A percentile compares a stretch with the other conserved stretches of the same genome.
Evolutionary conservation across 768 basidiomycete genomes (phyloP).

Genomic region (Suillus lakei): DNA sequence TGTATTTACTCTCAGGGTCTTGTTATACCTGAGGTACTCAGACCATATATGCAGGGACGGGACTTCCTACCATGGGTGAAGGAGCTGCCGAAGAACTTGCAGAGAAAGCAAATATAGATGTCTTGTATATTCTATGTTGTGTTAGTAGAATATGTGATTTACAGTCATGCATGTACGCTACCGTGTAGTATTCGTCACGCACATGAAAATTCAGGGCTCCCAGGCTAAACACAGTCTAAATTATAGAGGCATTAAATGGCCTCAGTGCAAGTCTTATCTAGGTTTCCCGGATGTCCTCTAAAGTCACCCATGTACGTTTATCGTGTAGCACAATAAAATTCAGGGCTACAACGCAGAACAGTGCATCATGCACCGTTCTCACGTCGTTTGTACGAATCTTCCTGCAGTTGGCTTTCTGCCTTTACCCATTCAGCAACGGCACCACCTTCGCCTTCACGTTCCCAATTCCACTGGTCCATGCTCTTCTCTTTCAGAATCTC

Average conservation of each 20-base stretch:
- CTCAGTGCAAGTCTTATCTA: not conserved
- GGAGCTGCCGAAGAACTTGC: conserved; percentile 76
- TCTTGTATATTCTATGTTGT: conserved; percentile 1
- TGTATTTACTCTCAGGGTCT: conserved; percentile 67
- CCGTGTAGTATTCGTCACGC: not conserved
- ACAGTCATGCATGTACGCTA: not conserved
- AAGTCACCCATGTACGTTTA: not conserved
- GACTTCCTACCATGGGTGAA: conserved; percentile 87
- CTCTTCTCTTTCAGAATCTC: conserved; percentile 19
- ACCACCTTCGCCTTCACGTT: conserved; percentile 15
- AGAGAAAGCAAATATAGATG: conserved; percentile 66
- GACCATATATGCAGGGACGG: conserved; percentile 96
- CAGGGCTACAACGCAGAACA: not conserved
- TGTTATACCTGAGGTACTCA: conserved; percentile 85
- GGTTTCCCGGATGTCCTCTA: not conserved
- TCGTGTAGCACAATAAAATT: not conserved
- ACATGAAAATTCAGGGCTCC: not conserved
- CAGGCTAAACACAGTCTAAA: too few relatives aligned
- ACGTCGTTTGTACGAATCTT: not conserved
- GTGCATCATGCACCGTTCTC: not conserved
- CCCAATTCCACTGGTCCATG: conserved; percentile 18
- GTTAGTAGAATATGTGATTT: not conserved
- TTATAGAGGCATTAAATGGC: not conserved
- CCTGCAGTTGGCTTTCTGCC: conserved; percentile 18
- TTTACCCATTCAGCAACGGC: conserved; percentile 20